Evolutionary conservation across 306 rosid genomes (phyloP).

Genomic region (Acacia crassicarpa): DNA sequence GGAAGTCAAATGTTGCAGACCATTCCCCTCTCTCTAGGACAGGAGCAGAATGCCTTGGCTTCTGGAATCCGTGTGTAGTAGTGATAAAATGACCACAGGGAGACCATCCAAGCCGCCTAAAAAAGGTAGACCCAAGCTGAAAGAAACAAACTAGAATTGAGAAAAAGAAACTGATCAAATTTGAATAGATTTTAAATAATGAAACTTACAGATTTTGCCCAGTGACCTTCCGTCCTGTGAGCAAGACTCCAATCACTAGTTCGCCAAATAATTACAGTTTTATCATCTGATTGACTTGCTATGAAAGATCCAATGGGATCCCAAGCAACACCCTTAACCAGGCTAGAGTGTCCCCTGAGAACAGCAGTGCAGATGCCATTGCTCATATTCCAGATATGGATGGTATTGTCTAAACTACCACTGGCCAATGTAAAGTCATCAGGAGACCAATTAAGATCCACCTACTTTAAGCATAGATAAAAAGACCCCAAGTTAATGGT

Average conservation of each 20-base stretch:
- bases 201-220: constrained; percentile 90
- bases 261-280: constrained; percentile 96
- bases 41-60: constrained; percentile 99
- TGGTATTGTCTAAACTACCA: constrained; percentile 94
- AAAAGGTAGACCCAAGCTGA: constrained; percentile 98
- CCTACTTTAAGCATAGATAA: constrained; percentile 93
- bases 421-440: constrained; percentile 96
- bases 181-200: constrained; percentile 13
- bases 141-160: constrained; percentile 36
- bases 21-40: constrained; percentile 99
- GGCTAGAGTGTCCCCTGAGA: constrained; percentile 98
- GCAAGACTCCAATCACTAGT: constrained; percentile 99
- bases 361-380: constrained; percentile 96
- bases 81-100: constrained; percentile 99
- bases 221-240: constrained; percentile 95
- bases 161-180: constrained; percentile 32
- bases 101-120: constrained; percentile 99
- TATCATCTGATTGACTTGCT: constrained; percentile 99
- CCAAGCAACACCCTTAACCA: constrained; percentile 98
- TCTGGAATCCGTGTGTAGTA: constrained; percentile 98
- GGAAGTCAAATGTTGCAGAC: constrained; percentile 98
- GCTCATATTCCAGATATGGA: constrained; percentile 95
- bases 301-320: constrained; percentile 98
- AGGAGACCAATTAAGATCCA: constrained; percentile 99
- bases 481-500: constrained; percentile 56